Percentiles rank a stretch among this genome's conserved stretches.
Evolutionary conservation across 2,329 filamentous ascomycete species (phyloP).

Genomic region (Claviceps arundinis): DNA sequence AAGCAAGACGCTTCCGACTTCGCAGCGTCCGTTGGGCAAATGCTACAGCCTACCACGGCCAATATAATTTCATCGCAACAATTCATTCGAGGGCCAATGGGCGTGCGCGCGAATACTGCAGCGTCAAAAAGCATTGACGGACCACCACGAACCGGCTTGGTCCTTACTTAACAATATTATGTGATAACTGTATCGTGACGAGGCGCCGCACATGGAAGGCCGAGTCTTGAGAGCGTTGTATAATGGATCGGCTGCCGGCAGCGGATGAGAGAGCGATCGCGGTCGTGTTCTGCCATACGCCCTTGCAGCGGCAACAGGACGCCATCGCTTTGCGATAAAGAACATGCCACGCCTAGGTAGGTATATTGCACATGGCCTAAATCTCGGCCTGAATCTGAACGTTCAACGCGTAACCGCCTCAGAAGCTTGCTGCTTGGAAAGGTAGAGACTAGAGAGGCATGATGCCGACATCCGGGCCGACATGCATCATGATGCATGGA

Average conservation of each 20-base stretch:
- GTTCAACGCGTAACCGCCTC: background rate
- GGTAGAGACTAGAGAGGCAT: too few relatives aligned
- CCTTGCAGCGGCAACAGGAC: background rate
- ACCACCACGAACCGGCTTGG: conserved; percentile 9
- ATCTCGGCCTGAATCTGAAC: background rate
- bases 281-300: too few relatives aligned
- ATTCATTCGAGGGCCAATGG: background rate
- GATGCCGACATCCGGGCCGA: too few relatives aligned
- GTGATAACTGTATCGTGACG: conserved; percentile 9
- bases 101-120: background rate
- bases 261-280: too few relatives aligned
- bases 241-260: too few relatives aligned
- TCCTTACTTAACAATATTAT: conserved; percentile 4
- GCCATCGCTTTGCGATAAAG: background rate
- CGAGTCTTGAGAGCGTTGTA: conserved; percentile 3
- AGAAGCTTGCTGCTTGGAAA: too few relatives aligned
- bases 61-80: background rate
- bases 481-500: too few relatives aligned
- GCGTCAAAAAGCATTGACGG: background rate
- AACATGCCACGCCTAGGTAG: background rate
- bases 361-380: background rate
- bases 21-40: too few relatives aligned
- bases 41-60: too few relatives aligned
- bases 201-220: conserved; percentile 13
- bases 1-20: too few relatives aligned